Evolutionary conservation across 345 rosid species (phyloP), one percentile per base, ranked within the genome.

Genomic region (Linum lewisii): DNA sequence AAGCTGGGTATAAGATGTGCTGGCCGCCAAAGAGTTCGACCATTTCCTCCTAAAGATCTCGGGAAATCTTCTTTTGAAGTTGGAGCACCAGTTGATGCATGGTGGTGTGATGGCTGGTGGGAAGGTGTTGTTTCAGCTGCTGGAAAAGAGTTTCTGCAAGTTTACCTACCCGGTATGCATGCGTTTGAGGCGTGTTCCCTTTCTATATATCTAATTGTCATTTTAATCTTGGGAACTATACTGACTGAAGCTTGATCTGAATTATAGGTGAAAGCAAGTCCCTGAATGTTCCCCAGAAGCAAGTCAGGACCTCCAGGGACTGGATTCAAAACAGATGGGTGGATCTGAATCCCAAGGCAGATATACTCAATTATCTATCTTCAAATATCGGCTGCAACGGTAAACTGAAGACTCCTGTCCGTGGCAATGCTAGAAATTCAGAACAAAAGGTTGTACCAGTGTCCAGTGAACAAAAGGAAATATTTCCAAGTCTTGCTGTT

Each of bases 101-200:
- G 81, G 81, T 77, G 77, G 81, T 25, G 79, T 44, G 68, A 70
- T 65, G 84, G 84, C 36, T 77, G 81, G 81, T 80, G 84, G 81
- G 84, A 80, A 70, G 81, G 81, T 65, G 76, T 72, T 50, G 75
- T 75, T 14, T 47, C 63, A 7, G 65, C 50, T 59, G 54, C 59
- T 19, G 34, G 38, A 57, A 57, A 59, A 49, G 72, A 69, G 54
- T 9, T 29, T 16, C 45, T 74, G 66, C 73, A 65, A 57, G 66
- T 80, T 69, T 77, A 69, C 62, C 63, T 77, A 54, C 81, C 81
- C 29, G 84, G 84, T 80, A 77, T 36, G 66, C 49, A 38, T 34
- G 10, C 10, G 38, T 8, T 8, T 8, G 45, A 38, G 16, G 9
- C 15, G 15, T 2, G 45, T 38, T 59, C 44, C 5, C 52, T 20